Percentiles rank a stretch among this genome's conserved stretches.
Conservation (phyloP, 2,329 filamentous ascomycete genomes). For the Scytalidium sp. region DNA sequence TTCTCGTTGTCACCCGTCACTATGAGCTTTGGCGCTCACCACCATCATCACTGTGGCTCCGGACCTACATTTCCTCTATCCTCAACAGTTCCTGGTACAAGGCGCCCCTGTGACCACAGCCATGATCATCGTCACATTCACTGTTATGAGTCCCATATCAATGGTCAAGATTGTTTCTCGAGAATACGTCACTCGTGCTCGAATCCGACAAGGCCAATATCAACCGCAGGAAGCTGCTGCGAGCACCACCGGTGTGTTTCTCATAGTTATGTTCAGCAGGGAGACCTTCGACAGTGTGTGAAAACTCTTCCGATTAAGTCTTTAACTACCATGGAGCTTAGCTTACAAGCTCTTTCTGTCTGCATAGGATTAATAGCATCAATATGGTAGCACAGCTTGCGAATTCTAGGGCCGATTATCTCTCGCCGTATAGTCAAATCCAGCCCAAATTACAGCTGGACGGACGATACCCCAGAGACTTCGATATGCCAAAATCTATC, state of each 20-base stretch:
- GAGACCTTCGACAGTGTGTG: background rate
- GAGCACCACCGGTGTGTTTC: background rate
- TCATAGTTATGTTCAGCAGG: background rate
- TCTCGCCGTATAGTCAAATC: constrained; percentile 14
- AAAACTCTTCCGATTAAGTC: no score
- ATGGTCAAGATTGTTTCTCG: background rate
- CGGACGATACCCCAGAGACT: constrained; percentile 15
- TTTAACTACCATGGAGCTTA: background rate
- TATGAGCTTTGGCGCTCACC: background rate
- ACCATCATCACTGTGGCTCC: background rate
- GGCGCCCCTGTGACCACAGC: background rate
- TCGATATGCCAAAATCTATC: constrained; percentile 13
- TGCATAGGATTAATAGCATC: constrained; percentile 8
- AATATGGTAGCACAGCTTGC: constrained; percentile 18
- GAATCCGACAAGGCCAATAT: background rate
- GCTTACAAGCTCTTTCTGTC: background rate
- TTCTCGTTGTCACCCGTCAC: background rate
- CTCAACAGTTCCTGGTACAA: background rate
- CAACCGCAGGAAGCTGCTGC: background rate
- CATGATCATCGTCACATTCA: background rate
- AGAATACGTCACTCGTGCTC: background rate
- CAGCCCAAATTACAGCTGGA: constrained; percentile 17
- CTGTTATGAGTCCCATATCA: background rate
- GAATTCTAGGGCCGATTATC: constrained; percentile 11
- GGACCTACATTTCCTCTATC: background rate